Percentiles rank a stretch among this genome's conserved stretches.
Conservation (phyloP, 2,329 filamentous ascomycete genomes). For the Bipolaris zeicola region DNA sequence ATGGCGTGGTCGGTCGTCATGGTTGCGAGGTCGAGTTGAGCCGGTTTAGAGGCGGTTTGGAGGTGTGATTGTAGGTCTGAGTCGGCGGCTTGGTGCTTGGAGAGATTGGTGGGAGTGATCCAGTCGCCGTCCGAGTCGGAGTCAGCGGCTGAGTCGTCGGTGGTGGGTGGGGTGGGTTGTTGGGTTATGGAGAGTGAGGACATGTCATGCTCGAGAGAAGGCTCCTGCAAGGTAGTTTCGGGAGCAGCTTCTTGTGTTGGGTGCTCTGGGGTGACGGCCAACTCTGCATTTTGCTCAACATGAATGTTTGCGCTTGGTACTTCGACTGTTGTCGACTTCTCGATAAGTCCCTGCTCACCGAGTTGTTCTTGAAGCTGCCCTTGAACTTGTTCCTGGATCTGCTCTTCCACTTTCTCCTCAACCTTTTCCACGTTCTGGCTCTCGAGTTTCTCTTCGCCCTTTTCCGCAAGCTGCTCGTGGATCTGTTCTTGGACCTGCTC, state of each 20-base stretch:
- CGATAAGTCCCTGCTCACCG: conserved; percentile 3
- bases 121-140: conserved; percentile 63
- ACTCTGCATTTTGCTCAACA: conserved; percentile 7
- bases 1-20: conserved; percentile 96
- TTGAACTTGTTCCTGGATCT: conserved; percentile 11
- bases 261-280: conserved; percentile 1
- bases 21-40: conserved; percentile 80
- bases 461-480: conserved; percentile 15
- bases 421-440: conserved; percentile 5
- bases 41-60: conserved; percentile 56
- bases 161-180: conserved; percentile 25
- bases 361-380: conserved; percentile 10
- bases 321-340: conserved; percentile 7
- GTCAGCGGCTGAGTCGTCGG: conserved; percentile 21
- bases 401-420: conserved; percentile 14
- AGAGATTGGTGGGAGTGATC: conserved; percentile 94
- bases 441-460: conserved; percentile 2
- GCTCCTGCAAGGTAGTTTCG: conserved; percentile 1
- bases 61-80: conserved; percentile 45
- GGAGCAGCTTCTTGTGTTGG: background rate
- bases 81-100: conserved; percentile 78
- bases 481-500: conserved; percentile 15
- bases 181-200: conserved; percentile 30
- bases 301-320: conserved; percentile 7
- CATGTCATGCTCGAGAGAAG: conserved; percentile 22